Conservation (phyloP, 768 basidiomycete genomes). For the Suillus variegatus region DNA sequence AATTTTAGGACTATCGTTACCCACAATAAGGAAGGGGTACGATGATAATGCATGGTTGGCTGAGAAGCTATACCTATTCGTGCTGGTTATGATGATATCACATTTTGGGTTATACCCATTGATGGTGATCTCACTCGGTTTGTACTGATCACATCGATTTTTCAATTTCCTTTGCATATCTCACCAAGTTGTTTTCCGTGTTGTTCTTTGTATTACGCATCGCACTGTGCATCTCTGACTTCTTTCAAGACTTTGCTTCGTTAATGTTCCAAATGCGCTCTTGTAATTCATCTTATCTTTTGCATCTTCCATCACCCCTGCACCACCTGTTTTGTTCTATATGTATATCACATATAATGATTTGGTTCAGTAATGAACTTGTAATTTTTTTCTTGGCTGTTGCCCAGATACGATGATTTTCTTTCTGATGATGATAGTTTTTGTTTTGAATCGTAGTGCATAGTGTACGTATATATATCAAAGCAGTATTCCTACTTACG, state of each 20-base stretch:
- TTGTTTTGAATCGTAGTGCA: background rate
- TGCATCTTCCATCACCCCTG: background rate
- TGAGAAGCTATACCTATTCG: background rate
- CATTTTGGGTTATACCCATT: background rate
- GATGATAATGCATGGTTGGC: background rate
- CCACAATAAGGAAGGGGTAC: background rate
- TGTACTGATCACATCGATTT: background rate
- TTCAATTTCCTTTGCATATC: background rate
- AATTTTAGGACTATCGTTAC: too few relatives aligned
- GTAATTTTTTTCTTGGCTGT: conserved; percentile 3
- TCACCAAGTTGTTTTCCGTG: background rate
- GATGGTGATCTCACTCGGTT: background rate
- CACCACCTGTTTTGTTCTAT: background rate
- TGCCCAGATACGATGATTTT: background rate
- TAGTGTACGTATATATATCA: too few relatives aligned
- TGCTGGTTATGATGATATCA: background rate
- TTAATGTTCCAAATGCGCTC: background rate
- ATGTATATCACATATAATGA: conserved; percentile 7
- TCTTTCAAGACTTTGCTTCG: background rate
- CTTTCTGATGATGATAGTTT: background rate
- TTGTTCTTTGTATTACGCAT: conserved; percentile 4
- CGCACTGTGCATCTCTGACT: background rate
- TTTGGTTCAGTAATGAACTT: conserved; percentile 5
- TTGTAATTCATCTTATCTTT: conserved; percentile 1
- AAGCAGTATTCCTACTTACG: background rate